A percentile compares a stretch with the other conserved stretches of the same genome.
These are phyloP conservation scores for Nakazawaea wyomingensis DNA, from an alignment of 805 yeast genomes.

Conservation along the genomic window DNA sequence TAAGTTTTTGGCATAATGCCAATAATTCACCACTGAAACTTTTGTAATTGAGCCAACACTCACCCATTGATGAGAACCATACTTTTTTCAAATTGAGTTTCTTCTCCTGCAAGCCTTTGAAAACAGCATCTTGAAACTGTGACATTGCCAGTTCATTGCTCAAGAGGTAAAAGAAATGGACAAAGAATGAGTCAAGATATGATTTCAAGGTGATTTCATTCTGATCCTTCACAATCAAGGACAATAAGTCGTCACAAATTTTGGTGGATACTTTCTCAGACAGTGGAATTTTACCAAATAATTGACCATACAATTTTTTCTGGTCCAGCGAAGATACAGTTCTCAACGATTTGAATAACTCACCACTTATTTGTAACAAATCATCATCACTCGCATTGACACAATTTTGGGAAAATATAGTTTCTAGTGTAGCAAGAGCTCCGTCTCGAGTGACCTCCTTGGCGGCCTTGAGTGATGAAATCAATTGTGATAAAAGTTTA, in stretches of 20 bases:
- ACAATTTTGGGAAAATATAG: conserved; percentile 19
- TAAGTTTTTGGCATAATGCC: conserved; percentile 17
- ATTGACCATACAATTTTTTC: conserved; percentile 46
- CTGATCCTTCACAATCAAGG: conserved; percentile 65
- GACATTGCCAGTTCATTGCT: conserved; percentile 16
- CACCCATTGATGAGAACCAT: conserved; percentile 59
- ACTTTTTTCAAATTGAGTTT: conserved; percentile 56
- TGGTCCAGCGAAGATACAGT: conserved; percentile 57
- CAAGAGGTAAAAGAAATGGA: conserved; percentile 33
- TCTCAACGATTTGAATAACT: conserved; percentile 53
- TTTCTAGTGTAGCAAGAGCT: conserved; percentile 33
- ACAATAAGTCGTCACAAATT: conserved; percentile 38
- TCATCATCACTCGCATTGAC: conserved; percentile 22
- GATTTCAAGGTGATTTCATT: conserved; percentile 59
- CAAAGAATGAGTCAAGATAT: conserved; percentile 44
- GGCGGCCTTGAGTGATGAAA: conserved; percentile 60
- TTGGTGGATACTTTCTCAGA: conserved; percentile 25
- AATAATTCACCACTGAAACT: conserved; percentile 7
- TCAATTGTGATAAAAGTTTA: conserved; percentile 46
- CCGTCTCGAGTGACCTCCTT: conserved; percentile 59
- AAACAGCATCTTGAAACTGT: conserved; percentile 29
- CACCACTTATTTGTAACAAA: conserved; percentile 38
- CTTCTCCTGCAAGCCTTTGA: conserved; percentile 61
- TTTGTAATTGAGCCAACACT: conserved; percentile 18
- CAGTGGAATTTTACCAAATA: conserved; percentile 32